phyloP scores from a whole-genome alignment of 2,329 filamentous ascomycete genomes.

The Penicillium sclerotigenum region DNA sequence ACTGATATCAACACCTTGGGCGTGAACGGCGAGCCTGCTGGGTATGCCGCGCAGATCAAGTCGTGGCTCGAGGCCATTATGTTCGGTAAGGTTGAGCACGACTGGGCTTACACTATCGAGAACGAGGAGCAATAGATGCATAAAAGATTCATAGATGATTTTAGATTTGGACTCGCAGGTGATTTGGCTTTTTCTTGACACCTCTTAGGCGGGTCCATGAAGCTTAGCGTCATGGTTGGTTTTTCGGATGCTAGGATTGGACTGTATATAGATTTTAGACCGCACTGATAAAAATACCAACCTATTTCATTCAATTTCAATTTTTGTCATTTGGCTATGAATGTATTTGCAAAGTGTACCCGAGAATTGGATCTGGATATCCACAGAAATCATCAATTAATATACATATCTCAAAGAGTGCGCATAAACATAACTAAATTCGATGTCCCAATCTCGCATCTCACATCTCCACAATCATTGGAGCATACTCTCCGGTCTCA shows the following conservation, averaged over 20 bases:
- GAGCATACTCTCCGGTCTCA: slow-evolving; percentile 63
- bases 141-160: background rate
- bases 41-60: slow-evolving; percentile 54
- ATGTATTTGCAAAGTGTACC: background rate
- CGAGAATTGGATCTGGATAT: background rate
- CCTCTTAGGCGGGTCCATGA: background rate
- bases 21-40: slow-evolving; percentile 28
- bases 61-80: slow-evolving; percentile 68
- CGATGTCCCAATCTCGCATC: slow-evolving; percentile 23
- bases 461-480: slow-evolving; percentile 54
- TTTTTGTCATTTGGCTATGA: background rate
- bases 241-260: slow-evolving; percentile 1
- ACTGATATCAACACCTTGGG: slow-evolving; percentile 56
- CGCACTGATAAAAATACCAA: background rate
- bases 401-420: background rate
- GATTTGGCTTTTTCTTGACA: background rate
- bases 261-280: slow-evolving; percentile 7
- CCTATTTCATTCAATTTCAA: background rate
- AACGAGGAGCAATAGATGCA: slow-evolving; percentile 49
- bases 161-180: background rate
- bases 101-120: slow-evolving; percentile 66
- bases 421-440: background rate
- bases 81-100: slow-evolving; percentile 66
- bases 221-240: background rate
- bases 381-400: background rate